Evolutionary conservation across 176 grass and related monocot species (phyloP).

Genomic region (Carex pumila): DNA sequence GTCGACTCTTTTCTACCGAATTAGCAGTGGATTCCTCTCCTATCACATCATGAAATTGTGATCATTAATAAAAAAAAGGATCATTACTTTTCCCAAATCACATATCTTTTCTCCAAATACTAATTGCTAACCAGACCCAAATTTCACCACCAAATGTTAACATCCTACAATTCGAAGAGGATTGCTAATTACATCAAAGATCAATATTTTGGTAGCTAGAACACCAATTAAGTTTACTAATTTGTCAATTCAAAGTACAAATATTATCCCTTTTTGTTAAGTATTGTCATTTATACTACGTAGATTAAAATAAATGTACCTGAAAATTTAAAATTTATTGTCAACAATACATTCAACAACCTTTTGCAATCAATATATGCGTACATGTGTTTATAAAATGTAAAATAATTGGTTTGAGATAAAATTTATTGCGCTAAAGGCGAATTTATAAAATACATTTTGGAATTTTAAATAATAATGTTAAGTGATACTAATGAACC

Average conservation of each 20-base stretch:
- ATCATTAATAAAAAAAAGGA: slow-evolving; percentile 25
- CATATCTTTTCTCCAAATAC: background rate
- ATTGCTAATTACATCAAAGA: background rate
- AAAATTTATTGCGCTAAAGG: background rate
- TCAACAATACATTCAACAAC: background rate
- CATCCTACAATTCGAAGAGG: background rate
- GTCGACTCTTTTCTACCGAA: slow-evolving; percentile 3
- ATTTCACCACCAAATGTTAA: background rate
- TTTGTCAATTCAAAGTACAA: background rate
- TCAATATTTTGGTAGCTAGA: background rate
- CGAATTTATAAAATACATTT: too few relatives aligned
- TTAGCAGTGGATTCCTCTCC: slow-evolving; percentile 17
- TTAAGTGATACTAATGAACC: too few relatives aligned
- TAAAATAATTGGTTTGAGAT: background rate
- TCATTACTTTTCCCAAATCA: slow-evolving; percentile 21
- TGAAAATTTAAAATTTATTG: background rate
- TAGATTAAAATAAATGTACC: background rate
- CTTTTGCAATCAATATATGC: background rate
- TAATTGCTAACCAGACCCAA: background rate
- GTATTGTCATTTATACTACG: background rate
- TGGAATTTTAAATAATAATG: too few relatives aligned
- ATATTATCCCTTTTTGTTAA: background rate
- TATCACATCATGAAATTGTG: slow-evolving; percentile 25
- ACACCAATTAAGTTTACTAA: background rate
- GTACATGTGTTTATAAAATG: background rate